Evolutionary conservation across 192 early-diverging fungal genomes (phyloP), one percentile per base, ranked within the genome.

Genomic region (Podila epicladia): DNA sequence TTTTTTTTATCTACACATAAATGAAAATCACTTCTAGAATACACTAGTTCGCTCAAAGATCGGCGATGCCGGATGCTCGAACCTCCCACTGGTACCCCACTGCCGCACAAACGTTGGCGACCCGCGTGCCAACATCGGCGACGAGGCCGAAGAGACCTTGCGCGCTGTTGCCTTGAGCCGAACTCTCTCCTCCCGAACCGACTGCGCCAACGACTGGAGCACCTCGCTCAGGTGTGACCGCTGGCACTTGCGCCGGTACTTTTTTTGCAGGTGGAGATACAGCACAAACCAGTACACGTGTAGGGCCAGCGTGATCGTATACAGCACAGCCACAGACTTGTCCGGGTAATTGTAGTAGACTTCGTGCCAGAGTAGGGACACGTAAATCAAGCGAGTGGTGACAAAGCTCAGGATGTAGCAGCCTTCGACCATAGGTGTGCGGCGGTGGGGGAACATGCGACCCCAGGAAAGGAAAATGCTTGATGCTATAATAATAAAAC

Each of bases 231-330:
- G 31, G 1, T 79, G 70, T 20, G 65, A 59, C 22, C 77, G 61
- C 15, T 58, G 51, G 45, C 65, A 71, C 32, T 64, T 72, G 20
- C 66, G 61, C 28, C 55, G 50, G 49, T 67, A 80, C 26, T 38
- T 35, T 9, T 35, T 60, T 31, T 80, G 77, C 1, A 71, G 68
- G 31, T 73, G 61, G 63, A 73, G 64, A 35, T 80, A 80, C 22
- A 80, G 53, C 31, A 65, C 62, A 26, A 80, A 80, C 77, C 77
- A 80, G 67, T 80, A 80, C 3, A 80, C 29, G 49, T 80, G 77
- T 0, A 80, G 51, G 7, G 67, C 58, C 20, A 80, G 12, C 1
- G 77, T 80, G 24, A 80, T 69, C n/a, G 77, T 73, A 37, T 73
- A 80, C 24, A 80, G 37, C 62, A 80, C 35, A 7, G 77, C 41